phyloP scores from a whole-genome alignment of 352 stramenopile species.

The Globisporangium ultimum region DNA sequence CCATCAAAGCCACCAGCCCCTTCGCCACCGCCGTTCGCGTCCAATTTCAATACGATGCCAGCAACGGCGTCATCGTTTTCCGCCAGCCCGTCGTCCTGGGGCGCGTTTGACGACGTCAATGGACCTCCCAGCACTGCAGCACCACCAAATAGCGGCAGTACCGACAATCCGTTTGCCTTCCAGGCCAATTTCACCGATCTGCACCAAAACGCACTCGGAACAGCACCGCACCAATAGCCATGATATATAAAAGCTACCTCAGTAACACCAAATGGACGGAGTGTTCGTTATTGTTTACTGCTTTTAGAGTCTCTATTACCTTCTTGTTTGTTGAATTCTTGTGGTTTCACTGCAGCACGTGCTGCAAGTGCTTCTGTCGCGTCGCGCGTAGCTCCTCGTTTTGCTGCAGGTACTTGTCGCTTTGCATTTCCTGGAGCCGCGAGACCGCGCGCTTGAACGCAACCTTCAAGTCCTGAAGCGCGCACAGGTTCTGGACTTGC shows the following conservation, averaged over 20 bases:
- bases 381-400: constrained; percentile 28
- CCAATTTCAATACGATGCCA: constrained; percentile 10
- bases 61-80: neutral
- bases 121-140: neutral
- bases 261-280: neutral
- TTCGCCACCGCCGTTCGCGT: neutral
- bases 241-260: constrained; percentile 1
- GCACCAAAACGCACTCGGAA: constrained; percentile 21
- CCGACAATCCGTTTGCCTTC: constrained; percentile 12
- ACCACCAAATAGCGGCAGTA: neutral
- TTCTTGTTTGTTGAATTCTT: neutral
- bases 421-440: constrained; percentile 86
- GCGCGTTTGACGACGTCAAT: constrained; percentile 10
- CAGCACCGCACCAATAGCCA: neutral
- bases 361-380: constrained; percentile 22
- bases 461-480: constrained; percentile 68
- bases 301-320: neutral
- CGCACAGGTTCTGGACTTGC: constrained; percentile 59
- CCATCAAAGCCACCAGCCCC: neutral
- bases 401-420: constrained; percentile 55
- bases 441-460: constrained; percentile 80
- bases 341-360: constrained; percentile 14
- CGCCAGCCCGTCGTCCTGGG: constrained; percentile 5
- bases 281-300: neutral
- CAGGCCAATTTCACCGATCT: constrained; percentile 20